Evolutionary conservation across 768 basidiomycete genomes (phyloP).

Genomic region (Clitopilus passeckerianus): DNA sequence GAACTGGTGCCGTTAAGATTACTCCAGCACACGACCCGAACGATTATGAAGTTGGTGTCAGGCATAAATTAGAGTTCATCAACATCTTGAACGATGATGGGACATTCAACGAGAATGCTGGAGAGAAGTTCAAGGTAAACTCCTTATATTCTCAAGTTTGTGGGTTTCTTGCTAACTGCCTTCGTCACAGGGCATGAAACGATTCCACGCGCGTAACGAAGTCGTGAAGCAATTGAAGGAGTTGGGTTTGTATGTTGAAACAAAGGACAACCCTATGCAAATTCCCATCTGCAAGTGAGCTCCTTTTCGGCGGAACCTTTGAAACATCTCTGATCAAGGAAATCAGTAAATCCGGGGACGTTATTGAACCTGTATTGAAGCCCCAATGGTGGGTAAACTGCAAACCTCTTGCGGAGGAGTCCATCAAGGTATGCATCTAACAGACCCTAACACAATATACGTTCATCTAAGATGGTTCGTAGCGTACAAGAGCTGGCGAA

Average conservation of each 20-base stretch:
- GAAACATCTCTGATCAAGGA: slow-evolving; percentile 1
- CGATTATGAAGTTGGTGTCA: slow-evolving; percentile 89
- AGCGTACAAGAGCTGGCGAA: slow-evolving; percentile 90
- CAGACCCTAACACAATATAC: not conserved
- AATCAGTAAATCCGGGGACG: slow-evolving; percentile 86
- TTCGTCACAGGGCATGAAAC: slow-evolving; percentile 78
- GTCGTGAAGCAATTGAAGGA: slow-evolving; percentile 84
- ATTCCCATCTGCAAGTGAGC: slow-evolving; percentile 87
- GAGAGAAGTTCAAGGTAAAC: slow-evolving; percentile 62
- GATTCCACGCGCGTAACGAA: slow-evolving; percentile 87
- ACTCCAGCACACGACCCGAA: slow-evolving; percentile 97
- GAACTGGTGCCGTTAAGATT: slow-evolving; percentile 98
- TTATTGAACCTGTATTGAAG: slow-evolving; percentile 93
- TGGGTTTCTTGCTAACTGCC: not conserved
- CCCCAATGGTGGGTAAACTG: slow-evolving; percentile 99
- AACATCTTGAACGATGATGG: slow-evolving; percentile 97
- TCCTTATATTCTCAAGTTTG: not conserved
- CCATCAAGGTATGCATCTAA: slow-evolving; percentile 58
- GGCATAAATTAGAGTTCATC: slow-evolving; percentile 88
- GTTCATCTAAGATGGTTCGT: slow-evolving; percentile 4
- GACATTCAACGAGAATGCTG: slow-evolving; percentile 88
- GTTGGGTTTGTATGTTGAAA: slow-evolving; percentile 80
- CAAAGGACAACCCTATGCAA: slow-evolving; percentile 96
- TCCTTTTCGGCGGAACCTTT: not conserved
- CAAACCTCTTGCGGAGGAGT: slow-evolving; percentile 85